A percentile compares a stretch with the other conserved stretches of the same genome.
phyloP scores from a whole-genome alignment of 768 basidiomycete genomes.

The Goffeauzyma gilvescens region DNA sequence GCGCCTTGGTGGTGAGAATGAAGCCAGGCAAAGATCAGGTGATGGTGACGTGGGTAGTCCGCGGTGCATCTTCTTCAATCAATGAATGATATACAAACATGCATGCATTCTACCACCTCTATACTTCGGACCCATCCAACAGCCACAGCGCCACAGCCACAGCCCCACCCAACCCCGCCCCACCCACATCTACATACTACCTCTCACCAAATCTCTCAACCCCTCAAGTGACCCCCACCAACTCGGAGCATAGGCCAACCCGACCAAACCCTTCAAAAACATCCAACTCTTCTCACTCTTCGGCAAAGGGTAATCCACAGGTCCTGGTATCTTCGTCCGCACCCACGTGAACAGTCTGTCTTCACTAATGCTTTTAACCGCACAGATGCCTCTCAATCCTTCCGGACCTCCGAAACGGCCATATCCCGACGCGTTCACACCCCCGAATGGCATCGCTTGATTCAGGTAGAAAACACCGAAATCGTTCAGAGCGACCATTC shows the following conservation, averaged over 20 bases:
- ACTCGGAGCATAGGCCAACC: slow-evolving; percentile 17
- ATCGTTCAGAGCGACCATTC: slow-evolving; percentile 95
- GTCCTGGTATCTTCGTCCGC: slow-evolving; percentile 67
- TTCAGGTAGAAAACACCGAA: slow-evolving; percentile 37
- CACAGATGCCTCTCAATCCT: slow-evolving; percentile 71
- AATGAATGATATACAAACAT: too few relatives aligned
- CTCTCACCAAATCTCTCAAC: neutral
- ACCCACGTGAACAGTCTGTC: slow-evolving; percentile 71
- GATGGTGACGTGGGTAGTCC: too few relatives aligned
- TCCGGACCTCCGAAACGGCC: slow-evolving; percentile 91
- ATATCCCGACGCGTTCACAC: slow-evolving; percentile 74
- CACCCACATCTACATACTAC: neutral
- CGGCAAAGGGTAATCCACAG: slow-evolving; percentile 36
- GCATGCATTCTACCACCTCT: too few relatives aligned
- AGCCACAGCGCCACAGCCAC: too few relatives aligned
- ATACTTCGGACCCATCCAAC: too few relatives aligned
- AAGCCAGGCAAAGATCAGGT: too few relatives aligned
- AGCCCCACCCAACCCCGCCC: too few relatives aligned
- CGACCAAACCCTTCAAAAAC: slow-evolving; percentile 22
- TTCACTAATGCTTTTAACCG: slow-evolving; percentile 64
- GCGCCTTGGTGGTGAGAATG: too few relatives aligned
- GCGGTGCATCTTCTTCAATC: too few relatives aligned
- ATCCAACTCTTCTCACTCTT: slow-evolving; percentile 14
- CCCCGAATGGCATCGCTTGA: slow-evolving; percentile 91
- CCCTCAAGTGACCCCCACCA: slow-evolving; percentile 1